Percentiles rank a stretch among this genome's conserved stretches.
Conservation (phyloP, 345 rosid species). For the Rhodomyrtus tomentosa region DNA sequence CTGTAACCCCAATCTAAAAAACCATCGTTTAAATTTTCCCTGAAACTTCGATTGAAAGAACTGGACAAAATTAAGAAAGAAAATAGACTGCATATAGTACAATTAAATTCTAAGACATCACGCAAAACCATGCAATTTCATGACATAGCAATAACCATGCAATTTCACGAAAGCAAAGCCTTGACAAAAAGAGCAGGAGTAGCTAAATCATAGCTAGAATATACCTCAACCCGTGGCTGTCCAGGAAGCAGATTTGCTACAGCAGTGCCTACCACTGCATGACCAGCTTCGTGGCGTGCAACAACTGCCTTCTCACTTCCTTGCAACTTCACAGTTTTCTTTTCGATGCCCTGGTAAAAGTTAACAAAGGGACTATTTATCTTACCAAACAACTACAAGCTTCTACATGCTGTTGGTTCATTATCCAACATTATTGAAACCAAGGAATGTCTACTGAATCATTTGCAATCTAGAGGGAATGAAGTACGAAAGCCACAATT, state of each 20-base stretch:
- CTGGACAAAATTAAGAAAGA: background rate
- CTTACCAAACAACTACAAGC: background rate
- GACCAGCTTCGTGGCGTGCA: conserved; percentile 98
- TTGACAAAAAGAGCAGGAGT: background rate
- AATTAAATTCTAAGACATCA: background rate
- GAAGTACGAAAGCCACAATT: background rate
- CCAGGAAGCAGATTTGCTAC: conserved; percentile 82
- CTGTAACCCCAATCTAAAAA: background rate
- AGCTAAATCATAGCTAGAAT: background rate
- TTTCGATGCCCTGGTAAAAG: conserved; percentile 75
- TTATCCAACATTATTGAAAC: background rate
- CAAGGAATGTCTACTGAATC: background rate
- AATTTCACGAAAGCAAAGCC: background rate
- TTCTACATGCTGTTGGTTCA: background rate
- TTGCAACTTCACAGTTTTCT: conserved; percentile 80
- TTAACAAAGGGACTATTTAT: background rate
- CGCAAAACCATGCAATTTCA: background rate
- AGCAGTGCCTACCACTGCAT: conserved; percentile 97
- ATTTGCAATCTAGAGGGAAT: background rate
- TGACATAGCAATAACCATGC: background rate
- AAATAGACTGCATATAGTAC: background rate
- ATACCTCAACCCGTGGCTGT: conserved; percentile 91
- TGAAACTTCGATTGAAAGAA: background rate
- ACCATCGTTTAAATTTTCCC: background rate
- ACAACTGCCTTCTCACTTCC: conserved; percentile 90